Evolutionary conservation across 176 grass and related monocot species (phyloP).

Genomic region (Ensete glaucum): DNA sequence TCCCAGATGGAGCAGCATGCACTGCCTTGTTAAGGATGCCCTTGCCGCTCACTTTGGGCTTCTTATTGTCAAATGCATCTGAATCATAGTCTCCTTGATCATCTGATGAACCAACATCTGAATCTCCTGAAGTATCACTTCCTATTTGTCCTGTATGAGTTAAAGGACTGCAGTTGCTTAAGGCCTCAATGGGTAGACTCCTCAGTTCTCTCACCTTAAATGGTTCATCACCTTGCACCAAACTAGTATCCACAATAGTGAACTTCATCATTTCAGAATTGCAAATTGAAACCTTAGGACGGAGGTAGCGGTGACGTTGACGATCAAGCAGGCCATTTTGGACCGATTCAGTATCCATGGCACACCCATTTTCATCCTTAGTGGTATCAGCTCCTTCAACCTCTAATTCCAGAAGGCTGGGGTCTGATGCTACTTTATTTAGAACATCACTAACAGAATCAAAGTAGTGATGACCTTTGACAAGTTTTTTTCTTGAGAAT

Average conservation of each 20-base stretch:
- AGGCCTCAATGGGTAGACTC: slow-evolving; percentile 56
- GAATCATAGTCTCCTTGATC: slow-evolving; percentile 18
- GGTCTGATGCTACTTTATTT: slow-evolving; percentile 58
- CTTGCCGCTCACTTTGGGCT: slow-evolving; percentile 2
- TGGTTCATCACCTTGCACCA: slow-evolving; percentile 54
- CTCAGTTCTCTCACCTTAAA: slow-evolving; percentile 60
- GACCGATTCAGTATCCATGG: slow-evolving; percentile 22
- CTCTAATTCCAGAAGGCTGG: slow-evolving; percentile 62
- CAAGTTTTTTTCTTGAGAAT: slow-evolving; percentile 66
- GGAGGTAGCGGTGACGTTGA: slow-evolving; percentile 18
- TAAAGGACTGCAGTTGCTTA: slow-evolving; percentile 26
- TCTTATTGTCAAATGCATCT: slow-evolving; percentile 22
- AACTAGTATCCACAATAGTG: slow-evolving; percentile 83
- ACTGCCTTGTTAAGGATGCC: background rate
- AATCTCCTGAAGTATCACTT: slow-evolving; percentile 38
- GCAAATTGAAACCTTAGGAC: slow-evolving; percentile 18
- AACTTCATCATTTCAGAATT: slow-evolving; percentile 60
- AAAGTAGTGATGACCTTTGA: slow-evolving; percentile 83
- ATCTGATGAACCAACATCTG: slow-evolving; percentile 33
- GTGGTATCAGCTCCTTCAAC: slow-evolving; percentile 25
- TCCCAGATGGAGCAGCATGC: background rate
- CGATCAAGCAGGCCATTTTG: slow-evolving; percentile 32
- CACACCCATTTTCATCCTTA: slow-evolving; percentile 28
- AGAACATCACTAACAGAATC: slow-evolving; percentile 87
- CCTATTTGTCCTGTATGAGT: slow-evolving; percentile 20